Evolutionary conservation across 495 filamentous ascomycete genomes (phyloP), one percentile per base, ranked within the genome.

Genomic region (Xylaria venustula): DNA sequence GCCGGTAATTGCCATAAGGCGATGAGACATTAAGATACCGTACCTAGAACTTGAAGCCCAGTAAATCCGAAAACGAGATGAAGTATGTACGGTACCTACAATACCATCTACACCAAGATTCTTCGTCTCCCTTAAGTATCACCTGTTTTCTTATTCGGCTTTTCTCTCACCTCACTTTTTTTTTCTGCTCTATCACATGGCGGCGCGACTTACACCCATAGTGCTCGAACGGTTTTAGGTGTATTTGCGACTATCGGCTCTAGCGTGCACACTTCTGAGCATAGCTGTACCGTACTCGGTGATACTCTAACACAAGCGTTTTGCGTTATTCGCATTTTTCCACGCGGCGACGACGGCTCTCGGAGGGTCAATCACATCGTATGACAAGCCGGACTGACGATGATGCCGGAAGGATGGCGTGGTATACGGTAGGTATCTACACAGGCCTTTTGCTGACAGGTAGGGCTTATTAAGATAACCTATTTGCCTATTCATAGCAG

Each of bases 21-120:
- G 37, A 8, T 36, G 36, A 8, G 15, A 1, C 25, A 49, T 19
- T n/a, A 15, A n/a, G 9, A 14, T 41, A n/a, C n/a, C n/a, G n/a
- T n/a, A n/a, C n/a, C n/a, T n/a, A n/a, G n/a, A n/a, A n/a, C n/a
- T n/a, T n/a, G 40, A 42, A 12, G 15, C n/a, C 3, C 15, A 3
- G n/a, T 42, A 22, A 22, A 55, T 34, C 53, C 53, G 53, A 55
- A 55, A 55, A 55, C 53, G 53, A 55, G 37, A 37, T 44, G 8
- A 40, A 3, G 3, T 40, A 15, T 9, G 15, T 40, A 40, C 37
- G 11, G 5, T 34, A 11, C 30, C 11, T 34, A 34, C 11, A 34
- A 34, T 34, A 34, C 30, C 30, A 5, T 5, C 30, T 11, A 34
- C 30, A 34, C 30, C 30, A 34, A 5, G 30, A 11, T 23, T 26